Evolutionary conservation across 805 yeast genomes (phyloP).

Genomic region (Debaryomyces castellii): DNA sequence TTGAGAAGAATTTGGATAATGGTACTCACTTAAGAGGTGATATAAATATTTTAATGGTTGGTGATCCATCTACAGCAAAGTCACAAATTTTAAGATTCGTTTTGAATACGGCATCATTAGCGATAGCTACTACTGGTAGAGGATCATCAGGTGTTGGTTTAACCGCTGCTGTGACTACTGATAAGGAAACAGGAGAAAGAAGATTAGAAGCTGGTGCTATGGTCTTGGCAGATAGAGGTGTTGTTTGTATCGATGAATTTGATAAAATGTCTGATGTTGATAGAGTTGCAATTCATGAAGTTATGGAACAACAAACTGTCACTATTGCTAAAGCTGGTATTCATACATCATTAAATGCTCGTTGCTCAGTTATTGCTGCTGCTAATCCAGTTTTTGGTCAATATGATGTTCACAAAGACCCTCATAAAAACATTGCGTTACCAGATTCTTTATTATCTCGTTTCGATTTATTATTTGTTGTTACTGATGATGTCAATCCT

Average conservation of each 20-base stretch:
- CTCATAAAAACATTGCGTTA: constrained; percentile 92
- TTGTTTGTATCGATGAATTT: constrained; percentile 97
- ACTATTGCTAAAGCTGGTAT: constrained; percentile 98
- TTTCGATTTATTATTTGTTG: constrained; percentile 92
- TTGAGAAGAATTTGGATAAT: constrained; percentile 87
- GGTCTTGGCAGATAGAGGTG: constrained; percentile 96
- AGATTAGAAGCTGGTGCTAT: constrained; percentile 98
- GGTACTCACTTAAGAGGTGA: constrained; percentile 99
- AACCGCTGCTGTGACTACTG: constrained; percentile 97
- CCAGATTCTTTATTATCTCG: constrained; percentile 97
- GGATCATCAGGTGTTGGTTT: constrained; percentile 99
- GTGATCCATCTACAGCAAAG: constrained; percentile 98
- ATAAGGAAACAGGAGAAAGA: constrained; percentile 95
- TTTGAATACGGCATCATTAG: constrained; percentile 89
- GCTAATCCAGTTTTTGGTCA: constrained; percentile 98
- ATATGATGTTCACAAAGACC: constrained; percentile 92
- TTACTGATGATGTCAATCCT: constrained; percentile 91
- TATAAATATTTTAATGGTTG: constrained; percentile 92
- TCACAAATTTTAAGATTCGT: constrained; percentile 94
- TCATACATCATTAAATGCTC: constrained; percentile 92
- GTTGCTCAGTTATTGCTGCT: constrained; percentile 96
- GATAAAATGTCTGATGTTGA: constrained; percentile 97
- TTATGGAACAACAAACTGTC: constrained; percentile 99
- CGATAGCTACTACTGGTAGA: constrained; percentile 97
- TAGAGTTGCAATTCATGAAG: constrained; percentile 98